Evolutionary conservation across 352 stramenopile species (phyloP), one percentile per base, ranked within the genome.

Genomic region (Globisporangium spiculum): DNA sequence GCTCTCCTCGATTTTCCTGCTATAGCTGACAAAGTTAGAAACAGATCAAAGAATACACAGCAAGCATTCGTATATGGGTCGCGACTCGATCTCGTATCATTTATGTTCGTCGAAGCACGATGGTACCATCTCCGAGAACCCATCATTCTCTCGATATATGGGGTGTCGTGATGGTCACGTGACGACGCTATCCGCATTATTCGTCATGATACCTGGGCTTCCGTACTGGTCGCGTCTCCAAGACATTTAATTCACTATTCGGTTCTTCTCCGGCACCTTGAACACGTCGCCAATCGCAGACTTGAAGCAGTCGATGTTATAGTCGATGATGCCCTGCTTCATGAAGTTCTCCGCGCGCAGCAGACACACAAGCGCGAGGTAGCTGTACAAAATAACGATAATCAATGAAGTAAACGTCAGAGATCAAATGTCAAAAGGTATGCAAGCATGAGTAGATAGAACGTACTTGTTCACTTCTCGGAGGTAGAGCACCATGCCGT

Each of bases 271-370:
- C 0, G 82, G 75, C 48, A 85, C 71, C 72, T 92, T 93, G 76
- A 97, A 96, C 20, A 96, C 86, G 59, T 96, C 86, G 48, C 87
- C 79, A 34, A 99, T 90, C 12, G 96, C 95, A 32, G 93, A 90
- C 78, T 98, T 98, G 76, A 99, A 97, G 80, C 92, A 98, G 71
- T 98, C 94, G 70, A 99, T 98, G 77, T 99, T 99, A 84, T 99
- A 99, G 76, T 99, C 98, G 69, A 99, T 99, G 69, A 99, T 94
- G 54, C 95, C 96, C 74, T 98, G 97, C 84, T 99, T 99, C 57
- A 91, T 89, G 71, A 99, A 99, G 78, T 99, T 98, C 68, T 99
- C 96, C 14, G 93, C 82, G 16, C 97, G 93, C 57, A 98, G 88
- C 67, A 99, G 85, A 72, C 97, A 99, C 56, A 99, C 97, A 5